Base-by-base conservation (phyloP, 2,329 filamentous ascomycete genomes). In the Paraphoma sp. region DNA sequence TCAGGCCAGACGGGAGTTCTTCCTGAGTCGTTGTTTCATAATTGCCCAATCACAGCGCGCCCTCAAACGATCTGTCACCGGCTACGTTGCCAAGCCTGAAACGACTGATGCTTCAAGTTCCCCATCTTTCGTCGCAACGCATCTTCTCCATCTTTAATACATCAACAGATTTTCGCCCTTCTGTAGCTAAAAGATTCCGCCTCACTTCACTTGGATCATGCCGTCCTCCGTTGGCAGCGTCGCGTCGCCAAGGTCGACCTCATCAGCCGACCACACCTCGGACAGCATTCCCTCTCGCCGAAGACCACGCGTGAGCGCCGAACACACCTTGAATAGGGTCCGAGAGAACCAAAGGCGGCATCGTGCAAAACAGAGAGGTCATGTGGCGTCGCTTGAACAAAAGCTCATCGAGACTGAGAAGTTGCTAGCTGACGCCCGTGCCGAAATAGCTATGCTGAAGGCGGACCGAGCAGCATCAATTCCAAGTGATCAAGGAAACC, bases 321-420 rank as follows among this genome's bases (percentile, higher is more conserved):
- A 73, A 45, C 73, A 78, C 60, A 72, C 76, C 0, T 59, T 79
- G 18, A 69, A 66, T 49, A 76, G 82, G 7, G 78, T 82, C 14
- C 80, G 81, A n/a, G 78, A 84, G 45, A 84, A 84, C 59, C 81
- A 84, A 63, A 79, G 82, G 40, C 78, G 81, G 23, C 82, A 84
- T 61, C 79, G 82, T 4, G 80, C 80, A 8, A 72, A 79, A 30
- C 74, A 77, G 42, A 79, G 77, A 45, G 72, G 75, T 38, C 73
- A 76, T 38, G 75, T 83, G 28, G 64, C 73, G 1, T 71, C 74
- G 0, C 68, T 82, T 1, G 79, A 82, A 61, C 52, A 65, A 16
- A 66, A 67, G 56, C 65, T 76, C 7, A 62, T 64, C 10, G 70
- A 74, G 7, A 64, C 69, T 4, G 70, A 76, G 41, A 45, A 54